Evolutionary conservation across 202 grass and related monocot species (phyloP), one percentile per base, ranked within the genome.

Genomic region (Brachypodium distachyon): DNA sequence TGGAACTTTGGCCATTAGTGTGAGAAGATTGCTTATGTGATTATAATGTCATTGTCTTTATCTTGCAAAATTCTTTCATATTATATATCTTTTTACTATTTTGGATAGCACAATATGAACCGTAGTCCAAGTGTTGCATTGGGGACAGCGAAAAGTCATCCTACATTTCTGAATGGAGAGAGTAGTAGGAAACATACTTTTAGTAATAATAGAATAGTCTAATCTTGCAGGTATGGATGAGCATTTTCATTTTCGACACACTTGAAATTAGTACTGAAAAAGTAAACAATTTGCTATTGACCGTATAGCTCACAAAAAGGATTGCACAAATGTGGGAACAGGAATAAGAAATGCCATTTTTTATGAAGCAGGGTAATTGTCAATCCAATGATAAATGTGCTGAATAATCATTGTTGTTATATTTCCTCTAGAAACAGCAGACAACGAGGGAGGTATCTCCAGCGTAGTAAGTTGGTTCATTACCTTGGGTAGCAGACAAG

Each of bases 401-500:
- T 49, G 6, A 48, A 44, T 68, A 31, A n/a, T 57, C 46, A 10
- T 29, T 77, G 37, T 6, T 8, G 57, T 10, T 33, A 46, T 33
- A 46, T 77, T 76, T 65, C 9, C 4, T 68, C 38, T 34, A 58
- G n/a, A 56, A 47, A 33, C 3, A 9, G 14, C 4, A 37, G 51
- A 54, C 13, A 43, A 67, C 6, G 13, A 29, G 26, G 29, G 56
- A 51, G 55, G 47, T 61, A 34, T 23, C 22, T 50, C 39, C 4
- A 32, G 18, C 7, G 17, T 57, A 14, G 3, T 72, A 81, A 49
- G 47, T 39, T 66, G 11, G 12, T 41, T 43, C 7, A 53, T 77
- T 92, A 98, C 96, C 91, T 87, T 67, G 83, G 78, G 48, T 98
- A 98, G 47, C 89, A 85, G 40, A 98, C 83, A 51, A 98, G 84